Base-by-base conservation (phyloP, 2,329 filamentous ascomycete genomes). In the Xylaria hypoxylon region DNA sequence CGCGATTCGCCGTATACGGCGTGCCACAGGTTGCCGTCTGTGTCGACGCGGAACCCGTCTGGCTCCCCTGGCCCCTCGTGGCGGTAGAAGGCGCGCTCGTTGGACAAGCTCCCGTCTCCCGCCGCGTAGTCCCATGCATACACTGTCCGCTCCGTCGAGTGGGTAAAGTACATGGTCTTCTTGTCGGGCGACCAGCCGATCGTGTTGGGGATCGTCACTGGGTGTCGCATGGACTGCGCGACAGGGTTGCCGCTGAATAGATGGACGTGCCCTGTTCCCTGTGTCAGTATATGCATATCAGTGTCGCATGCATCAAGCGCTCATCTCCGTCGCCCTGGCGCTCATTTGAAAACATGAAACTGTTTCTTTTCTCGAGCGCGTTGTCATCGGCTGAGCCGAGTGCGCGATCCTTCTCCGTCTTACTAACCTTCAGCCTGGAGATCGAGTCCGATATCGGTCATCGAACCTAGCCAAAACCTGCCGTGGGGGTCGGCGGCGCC, bases 21-120 rank as follows among this genome's bases (percentile, higher is more conserved):
- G 68, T 92, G 90, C 94, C 95, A 97, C 74, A 97, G 85, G 80
- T 91, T 90, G n/a, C 93, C 94, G 61, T 96, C 88, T 48, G 85
- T 86, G 76, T 97, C 94, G 74, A 96, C 87, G 68, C 90, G 90
- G 80, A 95, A 94, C 2, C 94, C 94, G 79, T 97, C 94, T 0
- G 93, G 93, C 68, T 88, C 87, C 53, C 90, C 90, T 28, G 85
- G 78, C 1, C 86, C 86, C 3, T 86, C 84, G 75, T 94, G 88
- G 63, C 85, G 82, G 81, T 94, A 95, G 80, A 94, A 93, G 42
- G 90, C 82, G 62, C 91, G 88, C 74, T 88, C 86, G 78, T 92
- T 90, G 64, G 85, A 86, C 59, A 93, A 80, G 40, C 91, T 91
- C 1, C 86, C 89, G n/a, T 79, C 76, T 0, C 28, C 53, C 3